Percentiles rank a stretch among this genome's conserved stretches.
These are phyloP conservation scores for Exophiala sideris DNA, from an alignment of 2,329 filamentous ascomycete genomes.

Conservation along the genomic window DNA sequence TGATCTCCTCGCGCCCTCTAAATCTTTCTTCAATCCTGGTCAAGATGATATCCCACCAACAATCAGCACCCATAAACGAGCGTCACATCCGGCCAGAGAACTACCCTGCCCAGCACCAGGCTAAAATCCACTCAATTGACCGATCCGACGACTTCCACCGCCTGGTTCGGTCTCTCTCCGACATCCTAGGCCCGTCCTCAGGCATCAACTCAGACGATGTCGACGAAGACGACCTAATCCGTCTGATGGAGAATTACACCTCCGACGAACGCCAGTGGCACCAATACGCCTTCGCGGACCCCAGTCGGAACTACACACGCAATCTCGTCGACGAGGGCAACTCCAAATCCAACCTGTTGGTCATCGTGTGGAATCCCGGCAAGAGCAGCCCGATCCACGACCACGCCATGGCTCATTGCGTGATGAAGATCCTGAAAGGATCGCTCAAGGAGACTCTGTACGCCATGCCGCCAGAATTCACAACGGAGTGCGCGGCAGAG, in stretches of 20 bases:
- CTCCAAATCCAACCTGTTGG: conserved; percentile 70
- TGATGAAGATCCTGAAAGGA: conserved; percentile 85
- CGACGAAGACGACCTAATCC: conserved; percentile 66
- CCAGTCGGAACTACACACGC: conserved; percentile 70
- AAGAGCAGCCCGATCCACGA: conserved; percentile 85
- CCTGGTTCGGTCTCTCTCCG: conserved; percentile 70
- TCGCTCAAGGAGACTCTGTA: conserved; percentile 78
- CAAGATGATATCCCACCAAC: conserved; percentile 15
- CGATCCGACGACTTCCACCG: conserved; percentile 54
- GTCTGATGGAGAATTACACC: conserved; percentile 70
- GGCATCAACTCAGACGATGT: conserved; percentile 80
- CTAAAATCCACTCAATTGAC: conserved; percentile 7
- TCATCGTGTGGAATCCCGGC: conserved; percentile 69
- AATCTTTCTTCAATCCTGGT: neutral
- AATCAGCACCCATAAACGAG: neutral
- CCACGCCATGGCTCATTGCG: conserved; percentile 81
- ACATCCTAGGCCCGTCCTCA: conserved; percentile 72
- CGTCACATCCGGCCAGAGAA: neutral
- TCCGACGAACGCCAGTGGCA: conserved; percentile 69
- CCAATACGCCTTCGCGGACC: conserved; percentile 70
- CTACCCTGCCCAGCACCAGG: conserved; percentile 12
- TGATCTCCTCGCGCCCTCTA: neutral
- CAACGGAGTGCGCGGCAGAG: neutral
- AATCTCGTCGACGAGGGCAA: conserved; percentile 91
- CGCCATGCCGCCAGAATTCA: conserved; percentile 59